Evolutionary conservation across 768 basidiomycete species (phyloP).

Genomic region (Tylopilus subfusipes): DNA sequence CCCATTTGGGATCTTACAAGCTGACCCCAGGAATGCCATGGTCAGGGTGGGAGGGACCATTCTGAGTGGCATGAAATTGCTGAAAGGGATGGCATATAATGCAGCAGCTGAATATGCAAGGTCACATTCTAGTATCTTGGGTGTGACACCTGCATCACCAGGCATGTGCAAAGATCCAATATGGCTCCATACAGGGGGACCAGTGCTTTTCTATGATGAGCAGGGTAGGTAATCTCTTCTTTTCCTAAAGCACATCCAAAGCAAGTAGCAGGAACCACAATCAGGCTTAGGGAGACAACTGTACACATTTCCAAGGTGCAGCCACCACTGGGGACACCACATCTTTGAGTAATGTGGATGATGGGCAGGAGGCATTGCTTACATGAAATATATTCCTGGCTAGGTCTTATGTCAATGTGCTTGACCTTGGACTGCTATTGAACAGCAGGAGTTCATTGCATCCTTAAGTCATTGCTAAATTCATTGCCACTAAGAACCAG

Average conservation of each 20-base stretch:
- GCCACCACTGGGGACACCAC: constrained; percentile 7
- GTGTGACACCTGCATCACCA: constrained; percentile 9
- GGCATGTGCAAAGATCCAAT: background rate
- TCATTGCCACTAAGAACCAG: constrained; percentile 46
- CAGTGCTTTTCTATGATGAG: constrained; percentile 24
- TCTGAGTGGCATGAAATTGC: constrained; percentile 58
- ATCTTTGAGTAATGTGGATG: constrained; percentile 13
- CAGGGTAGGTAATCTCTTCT: constrained; percentile 40
- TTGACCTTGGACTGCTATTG: constrained; percentile 48
- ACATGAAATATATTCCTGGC: constrained; percentile 13
- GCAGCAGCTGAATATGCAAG: constrained; percentile 44
- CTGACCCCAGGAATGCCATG: constrained; percentile 53
- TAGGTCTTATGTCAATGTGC: constrained; percentile 50
- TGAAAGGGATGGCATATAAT: constrained; percentile 41
- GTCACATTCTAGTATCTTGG: constrained; percentile 21
- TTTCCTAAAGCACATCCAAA: constrained; percentile 47
- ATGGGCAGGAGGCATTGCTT: constrained; percentile 4
- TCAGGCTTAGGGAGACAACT: constrained; percentile 3
- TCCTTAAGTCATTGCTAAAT: constrained; percentile 42
- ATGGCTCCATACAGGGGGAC: constrained; percentile 17
- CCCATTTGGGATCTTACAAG: constrained; percentile 40
- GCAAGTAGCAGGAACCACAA: constrained; percentile 24
- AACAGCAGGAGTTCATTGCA: constrained; percentile 13
- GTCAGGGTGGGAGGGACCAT: constrained; percentile 56
- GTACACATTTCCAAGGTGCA: constrained; percentile 13